Conservation (phyloP, 345 rosid genomes). For the Iberis pinnata region DNA sequence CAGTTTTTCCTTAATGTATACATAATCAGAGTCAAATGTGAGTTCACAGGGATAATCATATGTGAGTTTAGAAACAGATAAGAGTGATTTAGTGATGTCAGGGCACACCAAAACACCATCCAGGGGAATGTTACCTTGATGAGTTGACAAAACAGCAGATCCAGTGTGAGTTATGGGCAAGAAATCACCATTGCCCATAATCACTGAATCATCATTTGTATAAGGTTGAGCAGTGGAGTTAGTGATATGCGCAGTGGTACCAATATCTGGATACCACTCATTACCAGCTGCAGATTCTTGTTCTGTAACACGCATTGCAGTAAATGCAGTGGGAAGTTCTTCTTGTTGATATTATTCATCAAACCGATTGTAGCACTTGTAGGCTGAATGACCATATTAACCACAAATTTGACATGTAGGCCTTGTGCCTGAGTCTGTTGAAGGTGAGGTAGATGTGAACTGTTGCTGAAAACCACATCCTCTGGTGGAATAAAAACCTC, state of each 20-base stretch:
- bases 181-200: not conserved
- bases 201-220: not conserved
- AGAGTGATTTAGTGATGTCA: not conserved
- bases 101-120: not conserved
- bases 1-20: not conserved
- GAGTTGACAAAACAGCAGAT: not conserved
- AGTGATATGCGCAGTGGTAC: not conserved
- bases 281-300: too few relatives aligned
- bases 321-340: too few relatives aligned
- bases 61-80: not conserved
- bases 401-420: not conserved
- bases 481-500: not conserved
- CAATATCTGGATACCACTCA: not conserved
- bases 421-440: not conserved
- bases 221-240: not conserved
- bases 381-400: not conserved
- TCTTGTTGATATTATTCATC: not conserved
- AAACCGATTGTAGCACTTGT: not conserved
- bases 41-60: not conserved
- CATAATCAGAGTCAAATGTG: not conserved
- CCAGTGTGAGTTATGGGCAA: not conserved
- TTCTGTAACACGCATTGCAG: too few relatives aligned
- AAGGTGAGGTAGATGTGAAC: not conserved
- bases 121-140: not conserved
- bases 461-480: not conserved